Evolutionary conservation across 2,329 filamentous ascomycete genomes (phyloP).

Genomic region (Zymoseptoria brevis): DNA sequence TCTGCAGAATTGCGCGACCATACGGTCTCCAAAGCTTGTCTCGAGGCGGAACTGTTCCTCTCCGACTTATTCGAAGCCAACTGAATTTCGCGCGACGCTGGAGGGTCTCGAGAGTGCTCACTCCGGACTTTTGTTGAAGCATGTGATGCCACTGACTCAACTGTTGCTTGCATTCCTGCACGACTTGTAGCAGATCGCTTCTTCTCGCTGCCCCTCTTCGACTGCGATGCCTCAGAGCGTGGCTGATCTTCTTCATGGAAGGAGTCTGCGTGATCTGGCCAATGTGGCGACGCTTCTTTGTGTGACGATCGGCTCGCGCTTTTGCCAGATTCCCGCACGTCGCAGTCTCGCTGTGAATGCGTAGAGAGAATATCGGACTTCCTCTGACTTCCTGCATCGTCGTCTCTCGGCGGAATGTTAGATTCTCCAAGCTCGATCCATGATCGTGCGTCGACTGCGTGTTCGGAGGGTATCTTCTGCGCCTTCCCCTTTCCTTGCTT

Average conservation of each 20-base stretch:
- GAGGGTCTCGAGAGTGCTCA: background rate
- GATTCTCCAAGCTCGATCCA: background rate
- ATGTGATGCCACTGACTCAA: constrained; percentile 5
- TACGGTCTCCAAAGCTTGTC: background rate
- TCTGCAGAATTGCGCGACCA: background rate
- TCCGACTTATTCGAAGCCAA: background rate
- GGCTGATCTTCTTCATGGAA: background rate
- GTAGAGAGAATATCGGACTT: background rate
- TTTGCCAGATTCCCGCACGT: background rate
- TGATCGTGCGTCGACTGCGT: background rate
- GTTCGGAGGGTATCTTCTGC: background rate
- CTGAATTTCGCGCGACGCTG: background rate
- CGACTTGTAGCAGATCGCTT: background rate
- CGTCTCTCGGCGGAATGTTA: background rate
- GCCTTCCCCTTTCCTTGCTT: background rate
- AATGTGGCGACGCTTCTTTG: background rate
- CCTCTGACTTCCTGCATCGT: background rate
- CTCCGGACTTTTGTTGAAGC: background rate
- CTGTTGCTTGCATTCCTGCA: constrained; percentile 4
- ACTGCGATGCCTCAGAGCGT: background rate
- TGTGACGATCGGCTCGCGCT: background rate
- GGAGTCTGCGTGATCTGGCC: background rate
- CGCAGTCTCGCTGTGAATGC: background rate
- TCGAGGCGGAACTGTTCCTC: background rate
- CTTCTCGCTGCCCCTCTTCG: background rate